phyloP scores from a whole-genome alignment of 2,329 filamentous ascomycete species.

The Colletotrichum noveboracense region DNA sequence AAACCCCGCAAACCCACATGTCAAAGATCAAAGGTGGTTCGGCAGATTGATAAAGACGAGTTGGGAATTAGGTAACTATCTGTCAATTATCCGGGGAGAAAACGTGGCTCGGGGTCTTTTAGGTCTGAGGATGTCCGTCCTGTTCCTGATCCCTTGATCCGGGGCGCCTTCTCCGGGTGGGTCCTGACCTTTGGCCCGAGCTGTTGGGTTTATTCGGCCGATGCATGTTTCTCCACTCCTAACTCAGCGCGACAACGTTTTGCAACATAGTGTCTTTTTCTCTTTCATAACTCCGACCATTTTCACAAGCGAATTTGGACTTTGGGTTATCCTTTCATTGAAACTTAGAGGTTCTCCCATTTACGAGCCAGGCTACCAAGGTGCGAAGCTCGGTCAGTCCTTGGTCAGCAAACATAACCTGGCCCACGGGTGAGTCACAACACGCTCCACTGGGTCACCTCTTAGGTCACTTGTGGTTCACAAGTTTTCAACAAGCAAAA shows the following conservation, averaged over 20 bases:
- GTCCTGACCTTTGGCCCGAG: neutral
- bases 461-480: neutral
- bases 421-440: slow-evolving; percentile 3
- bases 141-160: neutral
- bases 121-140: neutral
- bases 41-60: neutral
- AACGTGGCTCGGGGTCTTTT: neutral
- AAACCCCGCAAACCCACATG: neutral
- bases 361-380: neutral
- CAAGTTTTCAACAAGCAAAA: neutral
- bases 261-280: fast-evolving
- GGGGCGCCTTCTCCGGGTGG: neutral
- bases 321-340: neutral
- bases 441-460: neutral
- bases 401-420: neutral
- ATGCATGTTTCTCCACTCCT: neutral
- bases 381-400: neutral
- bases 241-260: neutral
- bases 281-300: neutral
- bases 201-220: neutral
- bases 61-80: neutral
- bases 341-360: neutral
- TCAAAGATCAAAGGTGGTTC: neutral
- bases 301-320: fast-evolving
- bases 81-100: neutral